These are phyloP conservation scores for Macrolepiota albuminosa DNA, from an alignment of 768 basidiomycete species.

Conservation along the genomic window DNA sequence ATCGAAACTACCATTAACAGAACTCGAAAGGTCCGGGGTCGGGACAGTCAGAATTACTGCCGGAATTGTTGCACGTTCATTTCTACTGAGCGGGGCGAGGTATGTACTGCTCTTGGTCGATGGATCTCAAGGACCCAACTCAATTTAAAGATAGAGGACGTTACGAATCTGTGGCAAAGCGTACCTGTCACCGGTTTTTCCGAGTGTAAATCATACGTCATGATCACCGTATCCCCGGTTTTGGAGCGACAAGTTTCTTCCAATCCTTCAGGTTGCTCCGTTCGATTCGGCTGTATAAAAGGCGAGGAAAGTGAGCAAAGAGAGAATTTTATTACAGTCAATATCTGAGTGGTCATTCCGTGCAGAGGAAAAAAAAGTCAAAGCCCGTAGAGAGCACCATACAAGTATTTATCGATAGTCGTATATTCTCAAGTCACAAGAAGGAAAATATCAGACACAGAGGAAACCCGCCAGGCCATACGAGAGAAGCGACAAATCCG, in stretches of 20 bases:
- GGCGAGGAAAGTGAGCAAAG: background rate
- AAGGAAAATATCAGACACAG: background rate
- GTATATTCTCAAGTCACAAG: background rate
- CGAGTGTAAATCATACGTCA: background rate
- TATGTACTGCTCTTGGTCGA: background rate
- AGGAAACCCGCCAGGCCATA: background rate
- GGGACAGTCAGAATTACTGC: conserved; percentile 12
- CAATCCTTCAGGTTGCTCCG: background rate
- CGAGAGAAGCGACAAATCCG: background rate
- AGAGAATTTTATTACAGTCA: background rate
- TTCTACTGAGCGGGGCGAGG: background rate
- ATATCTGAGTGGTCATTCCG: background rate
- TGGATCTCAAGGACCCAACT: background rate
- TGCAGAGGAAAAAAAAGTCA: background rate
- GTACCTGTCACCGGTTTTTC: conserved; percentile 2
- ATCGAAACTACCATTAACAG: background rate
- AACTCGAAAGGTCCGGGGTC: conserved; percentile 9
- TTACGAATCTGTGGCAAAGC: background rate
- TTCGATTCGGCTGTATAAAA: conserved; percentile 2
- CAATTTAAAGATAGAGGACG: background rate
- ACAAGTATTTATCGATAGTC: background rate
- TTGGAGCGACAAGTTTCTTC: background rate
- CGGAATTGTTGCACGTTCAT: conserved; percentile 4
- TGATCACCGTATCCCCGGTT: background rate
- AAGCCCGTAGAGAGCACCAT: background rate